A percentile compares a stretch with the other conserved stretches of the same genome.
These are phyloP conservation scores for Rhodotorula sp. DNA, from an alignment of 1,284 basidiomycete species.

Conservation along the genomic window DNA sequence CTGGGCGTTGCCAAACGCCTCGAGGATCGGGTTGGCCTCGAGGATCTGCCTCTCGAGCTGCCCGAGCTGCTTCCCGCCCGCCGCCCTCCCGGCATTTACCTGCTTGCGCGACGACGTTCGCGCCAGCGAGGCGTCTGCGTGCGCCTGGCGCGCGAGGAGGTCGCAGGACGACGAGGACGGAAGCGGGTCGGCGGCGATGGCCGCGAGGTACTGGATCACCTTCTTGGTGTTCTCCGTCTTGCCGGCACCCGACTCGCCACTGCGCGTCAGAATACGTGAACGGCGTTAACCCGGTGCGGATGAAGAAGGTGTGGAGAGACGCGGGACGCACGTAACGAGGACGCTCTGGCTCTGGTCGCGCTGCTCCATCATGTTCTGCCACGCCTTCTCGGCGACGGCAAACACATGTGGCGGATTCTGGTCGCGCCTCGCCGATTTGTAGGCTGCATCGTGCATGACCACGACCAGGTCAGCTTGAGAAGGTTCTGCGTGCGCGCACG, in stretches of 20 bases:
- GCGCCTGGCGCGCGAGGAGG: constrained; percentile 53
- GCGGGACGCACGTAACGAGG: constrained; percentile 79
- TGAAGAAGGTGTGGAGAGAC: not conserved
- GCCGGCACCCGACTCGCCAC: constrained; percentile 97
- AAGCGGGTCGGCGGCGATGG: constrained; percentile 78
- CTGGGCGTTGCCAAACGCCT: constrained; percentile 98
- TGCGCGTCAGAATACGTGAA: constrained; percentile 48
- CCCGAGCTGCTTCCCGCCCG: constrained; percentile 58
- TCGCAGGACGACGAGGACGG: constrained; percentile 61
- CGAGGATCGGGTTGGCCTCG: constrained; percentile 96
- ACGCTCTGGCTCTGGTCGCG: constrained; percentile 92
- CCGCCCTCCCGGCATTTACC: not conserved
- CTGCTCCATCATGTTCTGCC: constrained; percentile 98
- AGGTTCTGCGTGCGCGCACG: not conserved
- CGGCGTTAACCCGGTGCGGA: constrained; percentile 47
- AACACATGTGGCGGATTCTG: constrained; percentile 98
- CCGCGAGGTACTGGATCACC: constrained; percentile 98
- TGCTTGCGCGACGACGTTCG: not conserved
- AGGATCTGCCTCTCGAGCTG: constrained; percentile 94
- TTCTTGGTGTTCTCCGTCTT: constrained; percentile 99
- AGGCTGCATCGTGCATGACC: constrained; percentile 67
- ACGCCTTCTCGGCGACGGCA: constrained; percentile 94
- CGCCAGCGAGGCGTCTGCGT: constrained; percentile 17
- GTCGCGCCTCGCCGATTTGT: constrained; percentile 85
- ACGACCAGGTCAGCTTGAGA: constrained; percentile 53